These are phyloP conservation scores for Herpetomonas tarakana DNA, from an alignment of 208 protist genomes.

Conservation along the genomic window DNA sequence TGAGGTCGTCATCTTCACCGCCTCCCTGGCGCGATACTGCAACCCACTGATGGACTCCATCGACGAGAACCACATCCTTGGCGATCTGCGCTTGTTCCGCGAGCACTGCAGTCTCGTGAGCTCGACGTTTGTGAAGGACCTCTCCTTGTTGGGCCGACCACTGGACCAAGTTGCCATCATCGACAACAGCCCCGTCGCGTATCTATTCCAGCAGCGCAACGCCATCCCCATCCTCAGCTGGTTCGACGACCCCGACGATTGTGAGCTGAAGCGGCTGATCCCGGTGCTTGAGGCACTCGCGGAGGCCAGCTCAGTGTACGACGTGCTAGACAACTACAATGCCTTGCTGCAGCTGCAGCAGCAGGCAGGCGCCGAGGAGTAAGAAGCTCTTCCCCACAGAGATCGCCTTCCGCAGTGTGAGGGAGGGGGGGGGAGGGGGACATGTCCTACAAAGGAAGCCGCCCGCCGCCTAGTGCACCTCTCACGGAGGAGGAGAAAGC, in stretches of 20 bases:
- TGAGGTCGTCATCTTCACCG: slow-evolving; percentile 89
- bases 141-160: slow-evolving; percentile 80
- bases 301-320: slow-evolving; percentile 64
- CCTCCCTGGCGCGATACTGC: slow-evolving; percentile 79
- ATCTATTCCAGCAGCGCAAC: slow-evolving; percentile 89
- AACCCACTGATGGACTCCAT: slow-evolving; percentile 79
- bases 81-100: slow-evolving; percentile 63
- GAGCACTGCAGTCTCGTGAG: slow-evolving; percentile 85
- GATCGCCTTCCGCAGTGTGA: too few relatives aligned
- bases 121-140: slow-evolving; percentile 85
- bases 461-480: too few relatives aligned
- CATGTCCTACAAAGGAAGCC: too few relatives aligned
- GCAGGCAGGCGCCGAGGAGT: slow-evolving; percentile 15
- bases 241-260: slow-evolving; percentile 81
- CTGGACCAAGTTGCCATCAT: slow-evolving; percentile 78
- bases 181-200: slow-evolving; percentile 91
- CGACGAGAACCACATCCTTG: slow-evolving; percentile 54
- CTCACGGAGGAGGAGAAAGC: too few relatives aligned
- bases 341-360: slow-evolving; percentile 67
- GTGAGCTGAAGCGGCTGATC: slow-evolving; percentile 67
- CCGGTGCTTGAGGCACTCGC: slow-evolving; percentile 73
- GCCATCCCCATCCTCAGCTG: slow-evolving; percentile 86
- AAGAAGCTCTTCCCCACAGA: too few relatives aligned
- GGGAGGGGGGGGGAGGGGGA: too few relatives aligned
- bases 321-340: slow-evolving; percentile 83